Base-by-base conservation (phyloP, 495 filamentous ascomycete species). In the Astrothelium subdiscretum region DNA sequence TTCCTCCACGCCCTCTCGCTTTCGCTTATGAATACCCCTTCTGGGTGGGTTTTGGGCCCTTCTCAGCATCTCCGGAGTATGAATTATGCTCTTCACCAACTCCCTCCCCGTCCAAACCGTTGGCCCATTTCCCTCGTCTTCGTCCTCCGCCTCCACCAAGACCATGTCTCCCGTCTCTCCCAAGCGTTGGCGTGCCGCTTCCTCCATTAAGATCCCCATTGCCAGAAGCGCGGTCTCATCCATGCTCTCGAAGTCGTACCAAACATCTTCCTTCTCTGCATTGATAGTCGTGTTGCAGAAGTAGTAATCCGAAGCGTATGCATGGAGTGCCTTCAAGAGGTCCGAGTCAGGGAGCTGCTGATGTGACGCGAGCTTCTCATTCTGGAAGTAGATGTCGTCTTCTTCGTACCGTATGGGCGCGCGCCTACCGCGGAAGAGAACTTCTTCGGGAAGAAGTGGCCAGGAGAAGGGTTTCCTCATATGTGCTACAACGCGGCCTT, bases 141-240 rank as follows among this genome's bases (percentile, higher is more conserved):
- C 60, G 60, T 73, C 74, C 70, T 77, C 77, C 4, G 79, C 83
- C 70, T 94, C 90, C 1, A 85, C 81, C 44, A 95, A 85, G 0
- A 85, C 89, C 61, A 92, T 64, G 72, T 94, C 86, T 3, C 89
- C 91, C 1, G 78, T 87, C 32, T 80, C 76, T 1, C 88, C 90
- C 13, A 95, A 74, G 0, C 74, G 73, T 48, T 86, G 81, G 20
- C 76, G 77, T 3, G 80, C 76, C 60, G 86, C 79, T 70, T 96
- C 91, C 73, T 96, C 91, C 35, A 95, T 72, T 60, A 96, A 67
- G 27, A 96, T 83, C 0, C 90, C 91, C 72, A 95, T 75, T 0
- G 88, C 88, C 62, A 96, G 75, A 59, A 96, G 71, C 1, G 90
- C 90, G 10, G 88, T 92, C 73, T 91, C 91, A 68, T 96, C 88